These are phyloP conservation scores for Candida dubliniensis DNA, from an alignment of 1,139 yeast species.

Conservation along the genomic window DNA sequence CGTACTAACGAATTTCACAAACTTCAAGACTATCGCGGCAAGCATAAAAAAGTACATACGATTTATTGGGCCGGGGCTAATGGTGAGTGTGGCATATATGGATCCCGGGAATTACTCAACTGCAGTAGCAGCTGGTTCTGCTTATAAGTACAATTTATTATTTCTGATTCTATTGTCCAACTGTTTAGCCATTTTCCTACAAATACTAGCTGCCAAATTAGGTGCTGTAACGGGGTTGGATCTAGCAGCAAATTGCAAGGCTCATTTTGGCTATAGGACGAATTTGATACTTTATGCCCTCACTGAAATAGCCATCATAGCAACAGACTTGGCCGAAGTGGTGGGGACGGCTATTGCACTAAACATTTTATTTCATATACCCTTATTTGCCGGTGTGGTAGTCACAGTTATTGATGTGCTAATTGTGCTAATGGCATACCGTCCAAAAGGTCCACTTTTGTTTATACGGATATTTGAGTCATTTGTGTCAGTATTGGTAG, in stretches of 20 bases:
- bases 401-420: constrained; percentile 84
- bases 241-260: constrained; percentile 82
- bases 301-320: constrained; percentile 87
- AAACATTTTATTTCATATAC: constrained; percentile 75
- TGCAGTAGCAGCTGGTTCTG: constrained; percentile 91
- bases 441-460: constrained; percentile 82
- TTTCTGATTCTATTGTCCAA: constrained; percentile 82
- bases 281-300: constrained; percentile 65
- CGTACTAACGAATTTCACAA: constrained; percentile 6
- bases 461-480: constrained; percentile 80
- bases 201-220: constrained; percentile 77
- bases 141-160: constrained; percentile 76
- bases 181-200: constrained; percentile 82
- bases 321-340: constrained; percentile 92
- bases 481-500: constrained; percentile 73
- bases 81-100: constrained; percentile 95
- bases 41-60: constrained; percentile 51
- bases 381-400: constrained; percentile 75
- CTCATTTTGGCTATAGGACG: constrained; percentile 62
- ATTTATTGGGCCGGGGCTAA: constrained; percentile 89
- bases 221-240: constrained; percentile 93
- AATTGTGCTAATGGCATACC: constrained; percentile 80
- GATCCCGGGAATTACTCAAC: constrained; percentile 98
- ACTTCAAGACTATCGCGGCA: constrained; percentile 6
- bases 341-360: constrained; percentile 92